phyloP scores from a whole-genome alignment of 306 rosid genomes.

The Rubus idaeus region DNA sequence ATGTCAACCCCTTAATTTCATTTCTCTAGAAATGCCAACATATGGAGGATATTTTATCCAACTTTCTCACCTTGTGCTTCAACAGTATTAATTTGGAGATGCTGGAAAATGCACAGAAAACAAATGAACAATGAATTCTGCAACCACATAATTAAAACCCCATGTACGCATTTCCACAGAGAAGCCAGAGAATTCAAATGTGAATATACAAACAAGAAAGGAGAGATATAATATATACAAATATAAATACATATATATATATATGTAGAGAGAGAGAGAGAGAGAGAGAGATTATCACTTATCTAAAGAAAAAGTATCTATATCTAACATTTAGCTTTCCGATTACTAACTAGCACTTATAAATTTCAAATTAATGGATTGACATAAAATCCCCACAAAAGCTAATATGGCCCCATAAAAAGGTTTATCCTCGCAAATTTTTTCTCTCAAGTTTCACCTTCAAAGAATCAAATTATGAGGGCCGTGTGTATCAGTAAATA shows the following conservation, averaged over 20 bases:
- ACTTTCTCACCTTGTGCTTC: not conserved
- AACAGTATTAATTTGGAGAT: not conserved
- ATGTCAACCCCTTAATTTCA: not conserved
- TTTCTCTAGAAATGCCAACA: conserved; percentile 5
- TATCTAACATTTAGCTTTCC: not conserved
- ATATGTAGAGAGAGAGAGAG: not conserved
- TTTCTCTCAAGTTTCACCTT: not conserved
- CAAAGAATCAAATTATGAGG: not conserved
- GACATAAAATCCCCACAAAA: not conserved
- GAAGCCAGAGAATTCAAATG: not conserved
- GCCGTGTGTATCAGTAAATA: not conserved
- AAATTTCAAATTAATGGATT: not conserved
- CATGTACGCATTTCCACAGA: not conserved
- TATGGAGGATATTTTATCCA: not conserved
- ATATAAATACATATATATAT: too few relatives aligned
- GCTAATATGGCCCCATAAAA: not conserved
- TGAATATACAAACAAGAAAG: not conserved
- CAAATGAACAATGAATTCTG: not conserved
- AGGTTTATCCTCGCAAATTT: not conserved
- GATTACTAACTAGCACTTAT: not conserved
- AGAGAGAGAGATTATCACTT: not conserved
- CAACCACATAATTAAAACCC: not conserved
- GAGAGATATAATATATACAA: not conserved
- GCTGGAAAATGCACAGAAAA: not conserved
- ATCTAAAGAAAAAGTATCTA: not conserved